Base-by-base conservation (phyloP, 257 asterid genomes). In the Solanum pinnatisectum region DNA sequence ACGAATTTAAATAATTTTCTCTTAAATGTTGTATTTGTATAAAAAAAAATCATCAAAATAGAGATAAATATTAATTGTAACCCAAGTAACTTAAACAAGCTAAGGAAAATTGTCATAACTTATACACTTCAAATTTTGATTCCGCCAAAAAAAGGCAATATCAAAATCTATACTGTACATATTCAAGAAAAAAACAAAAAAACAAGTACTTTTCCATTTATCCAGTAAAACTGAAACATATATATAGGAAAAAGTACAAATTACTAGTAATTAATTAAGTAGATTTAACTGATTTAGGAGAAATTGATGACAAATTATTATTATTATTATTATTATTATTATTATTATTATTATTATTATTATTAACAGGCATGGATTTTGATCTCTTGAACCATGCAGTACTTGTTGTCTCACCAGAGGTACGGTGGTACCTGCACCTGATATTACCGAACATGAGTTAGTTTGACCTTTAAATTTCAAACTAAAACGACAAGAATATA, bases 391-490 rank as follows among this genome's bases (percentile, higher is more conserved):
- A 88, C 88, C 49, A 85, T n/a, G 56, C 36, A 15, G 25, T 18
- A 32, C 65, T 13, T 18, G 52, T 5, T 25, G 65, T 79, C 25
- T 46, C 67, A 32, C 63, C 40, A 40, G 88, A 35, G 25, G 82
- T 39, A 11, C 90, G 86, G 33, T 88, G 90, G 79, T 72, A 65
- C 88, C 87, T 86, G 87, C 90, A 88, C 84, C 90, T 81, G 67
- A 46, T 46, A 81, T 81, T 30, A 71, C 5, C 25, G 42, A 33
- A 33, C 6, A 33, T 16, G 4, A 8, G 2, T 71, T 3, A 71
- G 14, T 33, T 71, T 71, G 42, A 71, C 0, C 3, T 10, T 71
- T 8, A 5, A 32, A 71, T 1, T 3, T 8, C 3, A 30, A 30
- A 70, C 15, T 13, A 12, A 67, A 67, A 25, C 2, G 2, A 67